Evolutionary conservation across 805 yeast genomes (phyloP), one percentile per base, ranked within the genome.

Genomic region (Lipomyces sp.): DNA sequence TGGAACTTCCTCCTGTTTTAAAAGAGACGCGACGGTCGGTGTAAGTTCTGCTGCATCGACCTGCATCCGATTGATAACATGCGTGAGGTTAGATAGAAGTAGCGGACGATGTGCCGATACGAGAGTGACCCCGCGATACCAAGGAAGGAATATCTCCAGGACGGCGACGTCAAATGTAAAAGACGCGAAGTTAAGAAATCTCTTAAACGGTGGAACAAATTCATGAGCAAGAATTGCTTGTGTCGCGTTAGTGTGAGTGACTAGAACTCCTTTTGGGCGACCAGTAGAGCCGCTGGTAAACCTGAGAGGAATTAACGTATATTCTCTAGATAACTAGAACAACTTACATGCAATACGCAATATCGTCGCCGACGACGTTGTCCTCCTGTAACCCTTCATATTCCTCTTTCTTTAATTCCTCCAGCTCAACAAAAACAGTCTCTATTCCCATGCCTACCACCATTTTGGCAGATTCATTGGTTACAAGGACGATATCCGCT

Each of bases 241-340:
- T 3, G 65, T 57, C 7, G 70, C 62, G 50, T 72, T 69, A 32
- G 42, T 45, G 42, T 73, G 75, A n/a, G 69, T 51, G 18, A 73
- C 69, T 10, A 78, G 81, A 56, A 83, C 83, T 64, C 86, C 86
- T 77, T 83, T 83, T 53, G 86, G 86, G 67, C 77, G 81, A 59
- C 86, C 86, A 13, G 86, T 83, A 29, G 85, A 82, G 13, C 86
- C 86, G 2, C 85, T 83, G 29, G 86, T 83, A 73, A 81, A 83
- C 59, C 66, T 66, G 15, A 5, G 2, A 32, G n/a, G 18, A 42
- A 42, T 42, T 24, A 42, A 24, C 24, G 48, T 18, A 42, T 15
- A 24, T 42, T 6, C 29, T 13, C 10, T 42, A 15, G 7, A 42
- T 6, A 15, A 53, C 37, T 29, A 13, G 2, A 2, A n/a, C 18